Evolutionary conservation across 148 eudicot genomes (phyloP), one percentile per base, ranked within the genome.

Genomic region (Chenopodium formosanum): DNA sequence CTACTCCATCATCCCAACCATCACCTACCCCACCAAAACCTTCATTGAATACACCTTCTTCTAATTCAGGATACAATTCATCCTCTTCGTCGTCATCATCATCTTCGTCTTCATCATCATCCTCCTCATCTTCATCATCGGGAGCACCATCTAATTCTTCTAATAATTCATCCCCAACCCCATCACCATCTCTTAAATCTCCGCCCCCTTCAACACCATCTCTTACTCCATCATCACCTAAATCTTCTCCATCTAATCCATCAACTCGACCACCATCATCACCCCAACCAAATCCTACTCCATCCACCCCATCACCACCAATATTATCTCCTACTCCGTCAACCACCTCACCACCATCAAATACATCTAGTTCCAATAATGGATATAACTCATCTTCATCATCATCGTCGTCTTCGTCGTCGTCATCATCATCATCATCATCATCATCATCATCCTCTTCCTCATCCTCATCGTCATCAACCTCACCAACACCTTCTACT

Each of bases 401-500:
- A 4, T 27, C 70, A 1, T 67, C 44, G 2, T 67, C 70, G 0
- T 67, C 71, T 0, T 67, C 71, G 0, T 67, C 71, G 0, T 67
- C 71, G 0, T 67, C 71, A 13, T 31, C 71, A 4, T 67, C 71
- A 0, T 67, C 71, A 0, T 67, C 70, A 2, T 13, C 62, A 0
- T 56, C 60, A 0, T 53, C 32, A 0, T 27, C 71, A 9, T 29
- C 70, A 0, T 67, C 71, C 2, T 67, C 71, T 9, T 67, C 70
- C 0, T 67, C 71, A 1, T 67, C 71, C 4, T 31, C 71, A 67
- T 29, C 40, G 13, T 67, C 71, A 29, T 67, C 71, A 40, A 10
- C 78, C 0, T 34, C 83, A 68, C 16, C 80, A 5, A 9, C 81
- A 13, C 67, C 82, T 40, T 23, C 86, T 1, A 65, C 81, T 25